Conservation (phyloP, 2,329 filamentous ascomycete species). For the Colletotrichum falcatum region DNA sequence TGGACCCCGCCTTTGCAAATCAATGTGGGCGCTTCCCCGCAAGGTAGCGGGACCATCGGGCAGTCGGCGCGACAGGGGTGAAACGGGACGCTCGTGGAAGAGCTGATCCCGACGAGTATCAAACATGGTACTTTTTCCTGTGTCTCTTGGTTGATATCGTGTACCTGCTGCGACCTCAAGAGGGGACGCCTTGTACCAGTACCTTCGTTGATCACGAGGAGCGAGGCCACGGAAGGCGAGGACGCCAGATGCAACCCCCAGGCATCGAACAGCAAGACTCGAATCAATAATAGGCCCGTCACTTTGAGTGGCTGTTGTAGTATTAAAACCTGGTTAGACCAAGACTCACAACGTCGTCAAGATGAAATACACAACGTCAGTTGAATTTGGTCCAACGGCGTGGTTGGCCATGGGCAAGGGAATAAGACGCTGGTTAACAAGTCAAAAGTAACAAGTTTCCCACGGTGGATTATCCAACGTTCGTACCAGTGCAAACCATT, state of each 20-base stretch:
- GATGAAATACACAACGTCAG: constrained; percentile 45
- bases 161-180: too few species aligned
- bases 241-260: constrained; percentile 17
- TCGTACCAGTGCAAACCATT: too few species aligned
- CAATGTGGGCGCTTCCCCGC: constrained; percentile 25
- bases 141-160: too few species aligned
- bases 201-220: constrained; percentile 4
- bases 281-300: accelerated
- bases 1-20: neutral
- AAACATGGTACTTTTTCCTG: too few species aligned
- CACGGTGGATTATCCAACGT: constrained; percentile 8
- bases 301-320: accelerated
- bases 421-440: too few species aligned
- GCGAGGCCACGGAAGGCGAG: constrained; percentile 1
- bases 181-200: too few species aligned
- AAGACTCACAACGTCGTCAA: neutral
- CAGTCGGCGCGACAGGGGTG: constrained; percentile 11
- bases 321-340: too few species aligned
- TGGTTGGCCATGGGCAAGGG: constrained; percentile 28
- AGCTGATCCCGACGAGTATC: constrained; percentile 2
- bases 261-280: neutral
- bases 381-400: neutral
- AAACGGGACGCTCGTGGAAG: neutral
- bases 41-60: neutral
- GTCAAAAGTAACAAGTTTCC: neutral